phyloP scores from a whole-genome alignment of 2,329 filamentous ascomycete species.

The Neofusicoccum ribis region DNA sequence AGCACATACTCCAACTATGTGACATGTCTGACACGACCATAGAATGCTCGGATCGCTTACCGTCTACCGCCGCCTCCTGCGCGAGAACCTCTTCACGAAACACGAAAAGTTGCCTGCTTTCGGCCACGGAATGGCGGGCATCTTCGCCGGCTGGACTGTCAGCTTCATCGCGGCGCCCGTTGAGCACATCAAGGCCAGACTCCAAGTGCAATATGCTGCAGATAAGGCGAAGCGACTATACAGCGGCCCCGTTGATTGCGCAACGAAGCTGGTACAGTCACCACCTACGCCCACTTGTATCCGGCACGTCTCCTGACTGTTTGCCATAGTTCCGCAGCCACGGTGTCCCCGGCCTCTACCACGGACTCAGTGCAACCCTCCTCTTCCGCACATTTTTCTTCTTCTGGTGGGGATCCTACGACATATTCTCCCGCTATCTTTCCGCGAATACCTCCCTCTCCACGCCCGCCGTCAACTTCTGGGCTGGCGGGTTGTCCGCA shows the following conservation, averaged over 20 bases:
- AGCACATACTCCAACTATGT: not conserved
- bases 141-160: constrained; percentile 85
- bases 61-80: constrained; percentile 81
- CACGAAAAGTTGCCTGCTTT: constrained; percentile 64
- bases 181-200: constrained; percentile 89
- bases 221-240: constrained; percentile 77
- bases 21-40: constrained; percentile 19
- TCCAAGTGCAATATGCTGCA: constrained; percentile 91
- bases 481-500: constrained; percentile 89
- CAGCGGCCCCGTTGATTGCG: constrained; percentile 82
- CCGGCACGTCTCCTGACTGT: not conserved
- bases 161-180: constrained; percentile 91
- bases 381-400: constrained; percentile 94
- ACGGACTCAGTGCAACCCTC: constrained; percentile 80
- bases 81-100: constrained; percentile 72
- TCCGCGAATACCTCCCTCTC: constrained; percentile 67
- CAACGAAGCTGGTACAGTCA: constrained; percentile 60
- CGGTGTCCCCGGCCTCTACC: constrained; percentile 79
- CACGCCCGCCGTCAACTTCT: constrained; percentile 87
- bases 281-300: not conserved
- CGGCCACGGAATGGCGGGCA: constrained; percentile 85
- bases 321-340: constrained; percentile 53
- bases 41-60: constrained; percentile 88
- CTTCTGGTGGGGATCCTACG: constrained; percentile 98
- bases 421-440: constrained; percentile 72